These are phyloP conservation scores for Acanthochlamys bracteata DNA, from an alignment of 106 monocot genomes.

Conservation along the genomic window DNA sequence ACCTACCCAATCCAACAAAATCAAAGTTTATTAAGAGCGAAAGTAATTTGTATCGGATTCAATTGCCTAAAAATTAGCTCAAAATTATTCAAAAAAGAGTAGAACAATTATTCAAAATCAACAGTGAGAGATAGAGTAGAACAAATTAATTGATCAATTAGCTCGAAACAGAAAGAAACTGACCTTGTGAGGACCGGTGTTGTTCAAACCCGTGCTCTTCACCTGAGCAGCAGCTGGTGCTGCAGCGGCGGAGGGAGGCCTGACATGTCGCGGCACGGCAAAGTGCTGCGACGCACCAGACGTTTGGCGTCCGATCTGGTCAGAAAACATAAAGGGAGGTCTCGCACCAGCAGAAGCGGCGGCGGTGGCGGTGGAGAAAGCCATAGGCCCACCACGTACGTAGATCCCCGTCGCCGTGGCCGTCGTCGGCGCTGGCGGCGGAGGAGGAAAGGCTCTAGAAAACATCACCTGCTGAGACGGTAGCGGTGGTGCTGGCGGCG, in stretches of 20 bases:
- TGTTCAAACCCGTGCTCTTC: too few species aligned
- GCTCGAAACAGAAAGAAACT: too few species aligned
- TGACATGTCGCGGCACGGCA: not conserved
- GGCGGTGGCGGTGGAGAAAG: not conserved
- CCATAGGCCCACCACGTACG: not conserved
- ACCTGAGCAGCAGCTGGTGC: too few species aligned
- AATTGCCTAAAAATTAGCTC: not conserved
- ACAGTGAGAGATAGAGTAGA: too few species aligned
- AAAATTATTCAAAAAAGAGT: too few species aligned
- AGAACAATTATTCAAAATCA: too few species aligned
- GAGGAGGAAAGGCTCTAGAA: not conserved
- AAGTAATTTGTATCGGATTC: not conserved
- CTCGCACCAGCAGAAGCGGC: constrained; percentile 5
- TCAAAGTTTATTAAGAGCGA: not conserved
- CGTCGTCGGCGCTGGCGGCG: constrained; percentile 1
- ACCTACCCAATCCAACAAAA: constrained; percentile 17
- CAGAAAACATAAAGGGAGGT: not conserved
- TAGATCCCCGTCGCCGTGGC: not conserved
- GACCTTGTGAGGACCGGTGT: too few species aligned
- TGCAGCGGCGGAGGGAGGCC: constrained; percentile 10
- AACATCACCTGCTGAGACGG: not conserved
- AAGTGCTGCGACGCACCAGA: not conserved
- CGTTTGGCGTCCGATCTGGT: not conserved
- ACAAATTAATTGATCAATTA: too few species aligned
- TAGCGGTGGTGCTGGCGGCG: not conserved